phyloP scores from a whole-genome alignment of 2,329 filamentous ascomycete species.

The Pseudogymnoascus sp. region DNA sequence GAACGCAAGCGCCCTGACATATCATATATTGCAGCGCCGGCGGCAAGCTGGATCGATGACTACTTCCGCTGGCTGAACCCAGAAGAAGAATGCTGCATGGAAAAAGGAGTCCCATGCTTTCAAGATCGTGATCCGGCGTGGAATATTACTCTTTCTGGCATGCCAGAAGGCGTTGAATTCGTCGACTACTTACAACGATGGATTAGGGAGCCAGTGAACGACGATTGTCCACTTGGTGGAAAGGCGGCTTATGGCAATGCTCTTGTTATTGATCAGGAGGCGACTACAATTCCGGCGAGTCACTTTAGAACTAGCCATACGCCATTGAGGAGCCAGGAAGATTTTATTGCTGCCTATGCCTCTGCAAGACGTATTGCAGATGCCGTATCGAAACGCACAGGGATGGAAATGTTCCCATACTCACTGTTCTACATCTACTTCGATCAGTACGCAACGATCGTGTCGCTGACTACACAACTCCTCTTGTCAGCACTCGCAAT shows the following conservation, averaged over 20 bases:
- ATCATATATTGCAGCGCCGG: conserved; percentile 80
- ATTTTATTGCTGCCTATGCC: conserved; percentile 88
- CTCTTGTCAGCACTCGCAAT: conserved; percentile 77
- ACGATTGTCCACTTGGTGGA: conserved; percentile 80
- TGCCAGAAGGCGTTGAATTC: conserved; percentile 93
- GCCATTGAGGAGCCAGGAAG: conserved; percentile 76
- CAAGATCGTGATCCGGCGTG: conserved; percentile 68
- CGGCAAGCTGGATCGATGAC: conserved; percentile 95
- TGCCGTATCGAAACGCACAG: conserved; percentile 63
- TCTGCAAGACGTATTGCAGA: conserved; percentile 81
- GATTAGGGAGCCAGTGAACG: conserved; percentile 70
- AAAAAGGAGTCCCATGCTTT: conserved; percentile 70
- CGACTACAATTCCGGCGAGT: conserved; percentile 65
- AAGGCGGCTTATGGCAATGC: conserved; percentile 81
- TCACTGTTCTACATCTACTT: conserved; percentile 99
- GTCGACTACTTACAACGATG: conserved; percentile 78
- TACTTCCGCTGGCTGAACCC: conserved; percentile 97
- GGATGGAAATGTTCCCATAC: conserved; percentile 87
- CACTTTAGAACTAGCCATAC: conserved; percentile 91
- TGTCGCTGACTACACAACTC: conserved; percentile 69
- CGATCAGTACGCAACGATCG: conserved; percentile 87
- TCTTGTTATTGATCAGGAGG: conserved; percentile 66
- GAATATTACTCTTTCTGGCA: conserved; percentile 83
- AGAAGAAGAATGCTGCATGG: conserved; percentile 64
- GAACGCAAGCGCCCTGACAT: conserved; percentile 84